Evolutionary conservation across 2,329 filamentous ascomycete genomes (phyloP).

Genomic region (Fusarium chlamydosporum): DNA sequence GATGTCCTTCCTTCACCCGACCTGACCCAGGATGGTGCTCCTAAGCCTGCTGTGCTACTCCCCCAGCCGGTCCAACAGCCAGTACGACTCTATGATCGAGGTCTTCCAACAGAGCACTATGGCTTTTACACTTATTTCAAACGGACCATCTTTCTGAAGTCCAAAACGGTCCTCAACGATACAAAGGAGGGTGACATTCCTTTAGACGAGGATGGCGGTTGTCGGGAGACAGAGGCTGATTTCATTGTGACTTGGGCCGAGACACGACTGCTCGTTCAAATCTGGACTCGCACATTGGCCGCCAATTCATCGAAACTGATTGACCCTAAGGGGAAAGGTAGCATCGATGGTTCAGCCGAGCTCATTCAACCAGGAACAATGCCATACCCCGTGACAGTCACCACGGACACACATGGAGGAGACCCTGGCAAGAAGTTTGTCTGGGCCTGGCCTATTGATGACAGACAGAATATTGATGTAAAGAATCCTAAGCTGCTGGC

Average conservation of each 20-base stretch:
- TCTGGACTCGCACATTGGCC: conserved; percentile 70
- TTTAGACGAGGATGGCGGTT: conserved; percentile 69
- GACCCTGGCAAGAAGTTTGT: conserved; percentile 65
- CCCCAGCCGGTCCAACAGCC: conserved; percentile 81
- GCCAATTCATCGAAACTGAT: conserved; percentile 61
- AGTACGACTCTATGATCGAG: conserved; percentile 87
- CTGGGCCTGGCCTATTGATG: conserved; percentile 67
- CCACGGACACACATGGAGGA: conserved; percentile 74
- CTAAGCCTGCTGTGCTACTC: conserved; percentile 78
- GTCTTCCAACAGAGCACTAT: conserved; percentile 85
- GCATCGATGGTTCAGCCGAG: conserved; percentile 50
- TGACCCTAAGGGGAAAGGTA: conserved; percentile 49
- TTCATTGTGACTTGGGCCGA: conserved; percentile 71
- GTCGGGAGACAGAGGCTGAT: conserved; percentile 65
- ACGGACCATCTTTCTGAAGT: conserved; percentile 85
- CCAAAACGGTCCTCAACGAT: conserved; percentile 63
- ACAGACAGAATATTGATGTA: conserved; percentile 61
- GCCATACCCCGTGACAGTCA: conserved; percentile 74
- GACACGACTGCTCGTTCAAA: conserved; percentile 74
- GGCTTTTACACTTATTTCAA: conserved; percentile 95
- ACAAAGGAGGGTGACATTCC: conserved; percentile 59
- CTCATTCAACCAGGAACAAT: conserved; percentile 68
- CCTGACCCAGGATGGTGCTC: conserved; percentile 76
- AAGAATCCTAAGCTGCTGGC: conserved; percentile 61
- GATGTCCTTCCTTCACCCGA: conserved; percentile 74